A percentile compares a stretch with the other conserved stretches of the same genome.
phyloP scores from a whole-genome alignment of 2,329 filamentous ascomycete species.

The Lecanicillium sp. region DNA sequence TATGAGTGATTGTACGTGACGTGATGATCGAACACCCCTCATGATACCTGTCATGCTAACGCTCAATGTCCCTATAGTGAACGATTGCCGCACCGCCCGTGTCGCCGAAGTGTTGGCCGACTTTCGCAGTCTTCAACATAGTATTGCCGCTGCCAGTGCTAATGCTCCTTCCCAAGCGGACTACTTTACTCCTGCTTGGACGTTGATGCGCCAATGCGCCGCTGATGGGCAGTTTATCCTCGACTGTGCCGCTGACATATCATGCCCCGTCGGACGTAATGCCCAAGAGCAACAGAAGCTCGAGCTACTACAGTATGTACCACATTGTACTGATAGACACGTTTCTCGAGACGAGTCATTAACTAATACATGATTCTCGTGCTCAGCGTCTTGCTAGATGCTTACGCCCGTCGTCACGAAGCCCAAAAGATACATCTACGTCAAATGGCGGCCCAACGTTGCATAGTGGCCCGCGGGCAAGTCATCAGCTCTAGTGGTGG shows the following conservation, averaged over 20 bases:
- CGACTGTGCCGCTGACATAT: constrained; percentile 56
- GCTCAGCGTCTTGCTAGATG: constrained; percentile 51
- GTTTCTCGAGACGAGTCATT: too few species aligned
- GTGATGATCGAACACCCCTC: too few species aligned
- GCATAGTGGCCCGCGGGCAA: constrained; percentile 49
- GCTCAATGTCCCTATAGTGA: constrained; percentile 38
- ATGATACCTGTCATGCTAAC: too few species aligned
- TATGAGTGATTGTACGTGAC: constrained; percentile 2
- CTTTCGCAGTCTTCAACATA: constrained; percentile 56
- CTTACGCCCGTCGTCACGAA: constrained; percentile 55
- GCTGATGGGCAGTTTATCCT: constrained; percentile 60
- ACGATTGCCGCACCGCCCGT: constrained; percentile 52
- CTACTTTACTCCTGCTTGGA: constrained; percentile 59
- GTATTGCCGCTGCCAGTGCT: constrained; percentile 51
- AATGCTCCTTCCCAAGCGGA: constrained; percentile 51
- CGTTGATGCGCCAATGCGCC: constrained; percentile 54
- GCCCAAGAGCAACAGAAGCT: constrained; percentile 56
- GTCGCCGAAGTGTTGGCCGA: constrained; percentile 58
- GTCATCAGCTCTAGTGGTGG: constrained; percentile 44
- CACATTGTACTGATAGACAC: neutral
- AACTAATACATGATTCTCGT: constrained; percentile 11
- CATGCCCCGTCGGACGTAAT: constrained; percentile 47
- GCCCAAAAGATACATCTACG: constrained; percentile 59
- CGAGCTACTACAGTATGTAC: constrained; percentile 54
- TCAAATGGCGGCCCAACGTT: constrained; percentile 54